Base-by-base conservation (phyloP, 1,284 basidiomycete species). In the Ustilago cynodontis region DNA sequence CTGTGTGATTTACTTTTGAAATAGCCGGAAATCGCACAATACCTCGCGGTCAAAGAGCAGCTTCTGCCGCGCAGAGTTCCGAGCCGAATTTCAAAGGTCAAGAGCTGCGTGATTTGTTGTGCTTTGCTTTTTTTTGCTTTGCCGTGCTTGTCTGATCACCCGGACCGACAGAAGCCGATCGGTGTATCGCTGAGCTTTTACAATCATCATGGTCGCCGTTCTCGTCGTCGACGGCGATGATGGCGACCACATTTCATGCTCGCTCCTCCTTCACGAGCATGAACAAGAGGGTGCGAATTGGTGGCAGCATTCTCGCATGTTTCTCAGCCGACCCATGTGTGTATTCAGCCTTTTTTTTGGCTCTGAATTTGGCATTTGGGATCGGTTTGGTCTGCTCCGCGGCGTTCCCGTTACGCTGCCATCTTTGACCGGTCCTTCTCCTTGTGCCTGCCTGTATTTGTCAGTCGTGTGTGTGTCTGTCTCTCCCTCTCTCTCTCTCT, bases 321-420 rank as follows among this genome's bases (percentile, higher is more conserved):
- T 43, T 43, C 41, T 43, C 41, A 43, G 20, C 41, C 41, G 29
- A 50, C 10, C n/a, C 28, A n/a, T n/a, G 20, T 54, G 54, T 63
- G 47, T 57, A 57, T 56, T 63, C 61, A 57, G 61, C 54, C 16
- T 45, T 45, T 45, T 33, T 33, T 33, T 33, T 33, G 31, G 31
- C 11, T 33, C 11, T 33, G 5, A 11, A 6, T 45, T 45, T 45
- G 3, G 18, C n/a, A n/a, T 45, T 22, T 45, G 4, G 10, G 43
- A 16, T 26, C 47, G 47, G 47, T 49, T 49, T 35, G 43, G 33
- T 43, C 41, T 60, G 41, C 58, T 60, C 58, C 58, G 58, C 37
- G 58, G 50, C 26, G 26, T 59, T 59, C 14, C 31, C 56, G 2
- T 45, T 33, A 11, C 8, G 43, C 43, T 45, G 43, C 43, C 43